phyloP scores from a whole-genome alignment of 257 asterid species.

The Lycium barbarum region DNA sequence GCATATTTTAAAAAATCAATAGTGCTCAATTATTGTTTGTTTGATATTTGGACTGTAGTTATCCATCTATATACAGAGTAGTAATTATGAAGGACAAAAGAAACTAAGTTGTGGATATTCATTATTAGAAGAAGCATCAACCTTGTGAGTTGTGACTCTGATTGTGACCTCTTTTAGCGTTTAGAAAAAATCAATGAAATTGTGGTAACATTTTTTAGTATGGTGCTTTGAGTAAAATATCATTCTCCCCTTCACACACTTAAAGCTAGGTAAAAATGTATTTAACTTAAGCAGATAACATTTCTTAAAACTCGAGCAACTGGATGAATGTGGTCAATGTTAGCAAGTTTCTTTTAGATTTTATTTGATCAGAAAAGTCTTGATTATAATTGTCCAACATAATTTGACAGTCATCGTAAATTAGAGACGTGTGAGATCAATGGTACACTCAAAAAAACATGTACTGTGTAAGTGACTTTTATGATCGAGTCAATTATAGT shows the following conservation, averaged over 20 bases:
- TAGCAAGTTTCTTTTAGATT: conserved; percentile 2
- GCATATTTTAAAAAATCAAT: no score
- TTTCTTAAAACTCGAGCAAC: neutral
- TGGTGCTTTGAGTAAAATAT: conserved; percentile 2
- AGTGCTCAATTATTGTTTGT: no score
- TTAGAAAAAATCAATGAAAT: neutral
- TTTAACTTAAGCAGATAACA: neutral
- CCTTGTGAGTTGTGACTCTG: neutral
- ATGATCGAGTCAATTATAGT: neutral
- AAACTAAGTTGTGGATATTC: neutral
- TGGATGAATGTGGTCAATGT: neutral
- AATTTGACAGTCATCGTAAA: neutral
- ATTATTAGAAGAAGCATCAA: neutral
- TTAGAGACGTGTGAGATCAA: neutral
- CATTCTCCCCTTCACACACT: neutral
- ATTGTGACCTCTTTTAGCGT: neutral
- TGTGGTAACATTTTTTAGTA: neutral
- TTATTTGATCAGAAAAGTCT: conserved; percentile 13
- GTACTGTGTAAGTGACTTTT: neutral
- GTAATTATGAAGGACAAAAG: neutral
- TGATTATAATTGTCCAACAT: neutral
- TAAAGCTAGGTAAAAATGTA: neutral
- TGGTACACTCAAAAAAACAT: no score
- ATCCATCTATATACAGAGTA: no score
- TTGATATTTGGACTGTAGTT: no score